phyloP scores from a whole-genome alignment of 2,329 filamentous ascomycete genomes.

The Pseudogymnoascus sp. region DNA sequence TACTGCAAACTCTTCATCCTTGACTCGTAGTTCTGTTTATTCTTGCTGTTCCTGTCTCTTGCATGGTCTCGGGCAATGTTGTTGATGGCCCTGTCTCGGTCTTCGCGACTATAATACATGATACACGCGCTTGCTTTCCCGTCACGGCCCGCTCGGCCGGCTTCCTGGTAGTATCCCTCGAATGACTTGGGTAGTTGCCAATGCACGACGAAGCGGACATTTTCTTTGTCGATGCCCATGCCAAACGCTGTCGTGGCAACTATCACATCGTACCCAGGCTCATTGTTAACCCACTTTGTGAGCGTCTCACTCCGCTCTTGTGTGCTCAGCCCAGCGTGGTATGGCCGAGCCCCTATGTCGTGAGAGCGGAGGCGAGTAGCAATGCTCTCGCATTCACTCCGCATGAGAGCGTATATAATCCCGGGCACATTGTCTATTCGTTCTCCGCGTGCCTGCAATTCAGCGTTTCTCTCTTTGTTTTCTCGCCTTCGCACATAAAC shows the following conservation, averaged over 20 bases:
- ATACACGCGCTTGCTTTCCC: constrained; percentile 83
- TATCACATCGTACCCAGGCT: constrained; percentile 78
- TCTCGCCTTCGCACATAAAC: constrained; percentile 64
- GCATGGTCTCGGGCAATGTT: constrained; percentile 40
- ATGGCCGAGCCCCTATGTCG: constrained; percentile 66
- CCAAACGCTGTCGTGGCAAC: constrained; percentile 94
- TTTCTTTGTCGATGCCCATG: constrained; percentile 95
- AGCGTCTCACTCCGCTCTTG: constrained; percentile 66
- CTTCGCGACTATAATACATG: constrained; percentile 84
- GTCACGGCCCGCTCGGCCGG: constrained; percentile 82
- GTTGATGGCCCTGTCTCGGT: constrained; percentile 64
- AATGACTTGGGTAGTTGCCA: constrained; percentile 93
- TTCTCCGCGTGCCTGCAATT: constrained; percentile 49
- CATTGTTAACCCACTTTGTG: constrained; percentile 64
- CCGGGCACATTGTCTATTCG: constrained; percentile 62
- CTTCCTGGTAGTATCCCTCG: constrained; percentile 94
- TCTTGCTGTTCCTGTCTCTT: constrained; percentile 31
- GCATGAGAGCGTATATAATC: constrained; percentile 73
- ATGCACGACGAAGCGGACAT: constrained; percentile 90
- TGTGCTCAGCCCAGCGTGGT: constrained; percentile 64
- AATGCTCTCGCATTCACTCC: constrained; percentile 68
- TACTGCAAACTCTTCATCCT: constrained; percentile 58
- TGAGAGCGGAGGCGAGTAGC: constrained; percentile 59
- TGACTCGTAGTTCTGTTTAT: constrained; percentile 39
- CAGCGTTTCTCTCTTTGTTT: constrained; percentile 48